phyloP scores from a whole-genome alignment of 148 eudicot genomes.

The Rhododendron mucronatum region DNA sequence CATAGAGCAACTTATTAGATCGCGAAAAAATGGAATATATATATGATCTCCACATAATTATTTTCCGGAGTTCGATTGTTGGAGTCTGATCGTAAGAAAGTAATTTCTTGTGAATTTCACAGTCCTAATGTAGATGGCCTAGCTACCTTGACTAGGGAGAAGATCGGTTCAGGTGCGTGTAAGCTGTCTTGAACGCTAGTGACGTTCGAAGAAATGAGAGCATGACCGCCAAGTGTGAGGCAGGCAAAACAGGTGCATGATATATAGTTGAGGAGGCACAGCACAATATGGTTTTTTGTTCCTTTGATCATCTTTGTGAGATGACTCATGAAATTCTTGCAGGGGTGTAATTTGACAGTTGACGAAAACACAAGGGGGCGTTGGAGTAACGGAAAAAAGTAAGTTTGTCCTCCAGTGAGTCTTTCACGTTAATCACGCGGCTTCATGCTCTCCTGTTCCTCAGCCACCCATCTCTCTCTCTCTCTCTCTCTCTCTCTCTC shows the following conservation, averaged over 20 bases:
- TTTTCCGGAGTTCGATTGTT: no score
- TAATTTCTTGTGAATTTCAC: no score
- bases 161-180: not conserved
- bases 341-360: constrained; percentile 13
- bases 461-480: not conserved
- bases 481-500: not conserved
- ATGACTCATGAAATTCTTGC: constrained; percentile 24
- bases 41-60: no score
- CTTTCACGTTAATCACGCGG: constrained; percentile 33
- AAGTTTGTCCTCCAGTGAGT: constrained; percentile 5
- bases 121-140: no score
- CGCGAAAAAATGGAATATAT: not conserved
- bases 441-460: constrained; percentile 9
- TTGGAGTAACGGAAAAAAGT: not conserved
- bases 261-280: not conserved
- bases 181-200: no score
- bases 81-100: no score
- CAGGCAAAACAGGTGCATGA: not conserved
- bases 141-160: no score
- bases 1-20: not conserved
- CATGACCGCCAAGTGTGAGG: not conserved
- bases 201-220: not conserved
- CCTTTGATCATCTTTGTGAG: not conserved
- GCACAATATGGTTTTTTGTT: not conserved
- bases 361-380: not conserved